A percentile compares a stretch with the other conserved stretches of the same genome.
Evolutionary conservation across 257 asterid species (phyloP).

Genomic region (Prunella vulgaris): DNA sequence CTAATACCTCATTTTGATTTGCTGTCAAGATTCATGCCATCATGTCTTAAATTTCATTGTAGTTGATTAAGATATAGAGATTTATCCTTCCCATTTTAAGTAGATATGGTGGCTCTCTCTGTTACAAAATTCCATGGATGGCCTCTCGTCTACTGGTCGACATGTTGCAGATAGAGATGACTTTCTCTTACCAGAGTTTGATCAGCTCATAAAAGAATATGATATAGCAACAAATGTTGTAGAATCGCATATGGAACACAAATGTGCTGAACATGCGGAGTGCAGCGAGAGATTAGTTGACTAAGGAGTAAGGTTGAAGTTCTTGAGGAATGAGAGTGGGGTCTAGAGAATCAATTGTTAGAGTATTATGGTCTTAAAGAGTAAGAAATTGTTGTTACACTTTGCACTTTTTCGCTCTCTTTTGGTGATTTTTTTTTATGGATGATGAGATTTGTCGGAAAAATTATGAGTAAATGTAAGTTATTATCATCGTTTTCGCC

Average conservation of each 20-base stretch:
- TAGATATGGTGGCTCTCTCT: background rate
- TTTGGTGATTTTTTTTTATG: no score
- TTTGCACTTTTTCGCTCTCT: no score
- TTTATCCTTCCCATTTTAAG: background rate
- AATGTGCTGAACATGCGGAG: constrained; percentile 28
- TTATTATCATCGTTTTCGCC: no score
- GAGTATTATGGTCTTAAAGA: constrained; percentile 88
- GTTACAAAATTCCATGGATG: constrained; percentile 34
- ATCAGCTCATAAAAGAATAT: constrained; percentile 41
- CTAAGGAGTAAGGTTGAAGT: constrained; percentile 46
- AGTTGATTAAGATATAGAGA: background rate
- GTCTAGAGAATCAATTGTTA: constrained; percentile 62
- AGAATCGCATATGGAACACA: constrained; percentile 21
- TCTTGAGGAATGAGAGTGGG: constrained; percentile 67
- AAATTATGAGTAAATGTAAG: no score
- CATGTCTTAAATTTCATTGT: background rate
- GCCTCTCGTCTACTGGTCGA: constrained; percentile 31
- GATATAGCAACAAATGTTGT: constrained; percentile 22
- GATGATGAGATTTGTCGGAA: no score
- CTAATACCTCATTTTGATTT: background rate
- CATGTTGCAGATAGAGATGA: constrained; percentile 36
- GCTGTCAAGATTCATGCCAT: background rate
- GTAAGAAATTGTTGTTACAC: constrained; percentile 64
- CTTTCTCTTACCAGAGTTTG: constrained; percentile 47
- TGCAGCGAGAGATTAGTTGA: constrained; percentile 44